Percentiles rank a stretch among this genome's conserved stretches.
Evolutionary conservation across 495 filamentous ascomycete genomes (phyloP).

Genomic region (Gamarada debralockiae): DNA sequence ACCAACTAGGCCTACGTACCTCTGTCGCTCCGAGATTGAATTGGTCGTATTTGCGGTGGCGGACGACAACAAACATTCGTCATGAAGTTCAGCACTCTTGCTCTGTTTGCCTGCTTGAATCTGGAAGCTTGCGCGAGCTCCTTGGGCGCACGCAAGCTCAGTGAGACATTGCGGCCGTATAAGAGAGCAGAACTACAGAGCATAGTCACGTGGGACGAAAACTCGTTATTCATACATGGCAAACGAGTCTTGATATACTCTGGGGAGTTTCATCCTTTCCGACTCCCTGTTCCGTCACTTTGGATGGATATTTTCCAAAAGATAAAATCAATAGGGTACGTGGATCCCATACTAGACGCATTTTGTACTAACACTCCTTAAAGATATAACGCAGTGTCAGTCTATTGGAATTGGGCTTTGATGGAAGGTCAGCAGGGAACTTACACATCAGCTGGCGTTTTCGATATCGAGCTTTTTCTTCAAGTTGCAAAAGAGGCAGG

Average conservation of each 20-base stretch:
- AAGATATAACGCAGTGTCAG: conserved; percentile 30
- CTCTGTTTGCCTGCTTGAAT: too few species aligned
- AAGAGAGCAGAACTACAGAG: too few species aligned
- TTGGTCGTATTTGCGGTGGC: too few species aligned
- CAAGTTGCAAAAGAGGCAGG: conserved; percentile 42
- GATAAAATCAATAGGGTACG: conserved; percentile 45
- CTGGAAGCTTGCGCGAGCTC: too few species aligned
- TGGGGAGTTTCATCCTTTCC: conserved; percentile 59
- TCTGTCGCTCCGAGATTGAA: too few species aligned
- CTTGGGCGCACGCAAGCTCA: too few species aligned
- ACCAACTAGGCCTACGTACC: too few species aligned
- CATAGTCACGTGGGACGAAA: conserved; percentile 61
- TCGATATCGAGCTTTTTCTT: conserved; percentile 32
- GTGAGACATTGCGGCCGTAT: too few species aligned
- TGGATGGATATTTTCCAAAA: conserved; percentile 60
- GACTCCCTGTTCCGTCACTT: conserved; percentile 51
- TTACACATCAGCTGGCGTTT: conserved; percentile 53
- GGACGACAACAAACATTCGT: too few species aligned
- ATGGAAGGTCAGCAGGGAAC: conserved; percentile 44
- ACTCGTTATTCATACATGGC: conserved; percentile 67
- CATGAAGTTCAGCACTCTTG: too few species aligned
- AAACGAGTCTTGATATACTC: conserved; percentile 67
- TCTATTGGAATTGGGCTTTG: conserved; percentile 25
- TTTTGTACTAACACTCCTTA: too few species aligned
- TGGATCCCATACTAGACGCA: too few species aligned